Base-by-base conservation (phyloP, 2,329 filamentous ascomycete genomes). In the Byssochlamys sp. region DNA sequence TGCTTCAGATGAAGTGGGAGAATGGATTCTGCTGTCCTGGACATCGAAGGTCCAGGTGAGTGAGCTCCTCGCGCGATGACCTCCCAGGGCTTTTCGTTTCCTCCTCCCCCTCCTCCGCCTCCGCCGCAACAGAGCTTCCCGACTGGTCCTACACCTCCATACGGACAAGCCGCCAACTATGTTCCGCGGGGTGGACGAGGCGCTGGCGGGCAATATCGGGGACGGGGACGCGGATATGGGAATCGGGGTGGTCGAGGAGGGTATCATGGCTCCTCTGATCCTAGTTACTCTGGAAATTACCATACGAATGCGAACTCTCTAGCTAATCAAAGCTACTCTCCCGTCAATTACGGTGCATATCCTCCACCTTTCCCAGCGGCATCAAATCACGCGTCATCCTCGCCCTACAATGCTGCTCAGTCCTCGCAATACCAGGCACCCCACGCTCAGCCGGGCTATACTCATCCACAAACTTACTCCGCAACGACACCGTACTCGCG, bases 41-140 rank as follows among this genome's bases (percentile, higher is more conserved):
- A 24, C 64, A 57, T 61, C 45, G 60, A 65, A 68, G 65, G 59
- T 61, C 61, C 54, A 55, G 19, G 56, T 60, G 55, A 61, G 62
- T 61, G 55, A 61, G 62, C 60, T 62, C 57, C 57, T 63, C 61
- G 59, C 61, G 66, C 56, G 56, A 75, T 75, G 73, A 70, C 66
- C 63, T 67, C 73, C 55, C 71, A 75, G 65, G 73, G 71, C 27
- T 78, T 78, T 64, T 72, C 75, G 49, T 78, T 77, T 62, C 75
- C 76, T 58, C 75, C 75, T 58, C 75, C 75, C 24, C 76, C 76
- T 33, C 75, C 75, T 19, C 75, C 75, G 35, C 73, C 73, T 39
- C 72, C 72, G 7, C 56, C 66, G 25, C 60, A 57, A 24, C 61
- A 61, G 33, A 58, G 55, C 55, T 65, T 55, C 52, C 62, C 55